phyloP scores from a whole-genome alignment of 116 monocot species.

The Zostera marina region DNA sequence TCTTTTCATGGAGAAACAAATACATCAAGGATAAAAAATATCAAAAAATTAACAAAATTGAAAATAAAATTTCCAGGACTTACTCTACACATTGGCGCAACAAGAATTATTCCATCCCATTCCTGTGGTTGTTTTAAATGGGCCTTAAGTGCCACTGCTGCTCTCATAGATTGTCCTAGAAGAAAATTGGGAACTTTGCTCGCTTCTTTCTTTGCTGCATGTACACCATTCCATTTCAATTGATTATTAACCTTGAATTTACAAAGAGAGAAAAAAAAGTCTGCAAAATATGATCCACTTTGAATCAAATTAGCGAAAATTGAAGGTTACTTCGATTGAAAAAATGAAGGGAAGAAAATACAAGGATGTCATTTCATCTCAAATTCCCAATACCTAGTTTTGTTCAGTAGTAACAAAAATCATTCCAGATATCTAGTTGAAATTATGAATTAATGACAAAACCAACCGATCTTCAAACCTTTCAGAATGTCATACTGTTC shows the following conservation, averaged over 20 bases:
- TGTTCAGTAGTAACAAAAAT: too few relatives aligned
- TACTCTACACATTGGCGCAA: conserved; percentile 97
- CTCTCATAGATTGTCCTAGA: conserved; percentile 90
- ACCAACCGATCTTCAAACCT: conserved; percentile 21
- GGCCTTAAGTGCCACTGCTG: conserved; percentile 81
- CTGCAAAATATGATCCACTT: background rate
- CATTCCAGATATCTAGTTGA: too few relatives aligned
- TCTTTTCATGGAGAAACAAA: conserved; percentile 26
- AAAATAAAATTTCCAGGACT: background rate
- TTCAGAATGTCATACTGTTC: conserved; percentile 60
- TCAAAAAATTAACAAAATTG: background rate
- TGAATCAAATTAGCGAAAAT: background rate
- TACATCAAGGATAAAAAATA: background rate
- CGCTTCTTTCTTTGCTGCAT: conserved; percentile 44
- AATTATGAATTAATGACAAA: background rate
- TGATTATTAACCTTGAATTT: background rate
- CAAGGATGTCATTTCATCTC: too few relatives aligned
- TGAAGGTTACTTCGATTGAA: background rate
- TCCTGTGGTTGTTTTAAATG: conserved; percentile 61
- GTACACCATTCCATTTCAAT: background rate
- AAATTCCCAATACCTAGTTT: too few relatives aligned
- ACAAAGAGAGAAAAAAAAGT: too few relatives aligned
- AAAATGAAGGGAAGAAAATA: background rate
- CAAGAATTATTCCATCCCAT: conserved; percentile 85
- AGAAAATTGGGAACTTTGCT: conserved; percentile 43